phyloP scores from a whole-genome alignment of 202 grass and related monocot species.

The Sporobolus alterniflorus region DNA sequence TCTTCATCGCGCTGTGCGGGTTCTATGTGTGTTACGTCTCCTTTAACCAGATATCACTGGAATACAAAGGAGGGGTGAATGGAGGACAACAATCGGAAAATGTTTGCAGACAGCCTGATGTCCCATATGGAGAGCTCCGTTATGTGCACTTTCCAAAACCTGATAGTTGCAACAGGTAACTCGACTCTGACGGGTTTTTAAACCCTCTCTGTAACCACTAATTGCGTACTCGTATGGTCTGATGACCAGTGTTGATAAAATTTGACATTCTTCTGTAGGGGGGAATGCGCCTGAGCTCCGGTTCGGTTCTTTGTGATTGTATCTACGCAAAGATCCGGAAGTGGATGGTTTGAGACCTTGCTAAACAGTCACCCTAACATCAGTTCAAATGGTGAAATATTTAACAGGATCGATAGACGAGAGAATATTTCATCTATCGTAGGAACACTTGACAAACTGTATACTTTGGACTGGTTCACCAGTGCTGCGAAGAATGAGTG shows the following conservation, averaged over 20 bases:
- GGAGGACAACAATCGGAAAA: background rate
- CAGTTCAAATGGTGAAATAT: slow-evolving; percentile 95
- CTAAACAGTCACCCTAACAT: slow-evolving; percentile 96
- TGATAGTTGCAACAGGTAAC: slow-evolving; percentile 70
- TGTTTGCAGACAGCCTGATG: slow-evolving; percentile 49
- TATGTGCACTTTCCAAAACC: slow-evolving; percentile 86
- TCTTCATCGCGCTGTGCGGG: slow-evolving; percentile 65
- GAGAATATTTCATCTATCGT: slow-evolving; percentile 68
- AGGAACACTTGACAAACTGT: slow-evolving; percentile 74
- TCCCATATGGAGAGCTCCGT: slow-evolving; percentile 46
- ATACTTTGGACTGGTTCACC: slow-evolving; percentile 85
- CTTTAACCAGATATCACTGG: slow-evolving; percentile 71
- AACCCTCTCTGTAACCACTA: background rate
- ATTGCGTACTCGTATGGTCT: background rate
- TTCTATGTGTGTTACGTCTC: slow-evolving; percentile 72
- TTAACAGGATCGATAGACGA: slow-evolving; percentile 68
- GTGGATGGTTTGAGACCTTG: slow-evolving; percentile 97
- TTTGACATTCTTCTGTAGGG: slow-evolving; percentile 49
- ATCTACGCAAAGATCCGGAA: slow-evolving; percentile 97
- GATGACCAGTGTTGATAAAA: background rate
- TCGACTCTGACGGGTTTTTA: background rate
- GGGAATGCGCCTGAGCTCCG: slow-evolving; percentile 76
- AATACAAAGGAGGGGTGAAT: slow-evolving; percentile 19
- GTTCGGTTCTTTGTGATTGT: slow-evolving; percentile 83
- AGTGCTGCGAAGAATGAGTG: slow-evolving; percentile 91